Conservation (phyloP, 2,329 filamentous ascomycete species). For the Chaetomiaceae sp. region DNA sequence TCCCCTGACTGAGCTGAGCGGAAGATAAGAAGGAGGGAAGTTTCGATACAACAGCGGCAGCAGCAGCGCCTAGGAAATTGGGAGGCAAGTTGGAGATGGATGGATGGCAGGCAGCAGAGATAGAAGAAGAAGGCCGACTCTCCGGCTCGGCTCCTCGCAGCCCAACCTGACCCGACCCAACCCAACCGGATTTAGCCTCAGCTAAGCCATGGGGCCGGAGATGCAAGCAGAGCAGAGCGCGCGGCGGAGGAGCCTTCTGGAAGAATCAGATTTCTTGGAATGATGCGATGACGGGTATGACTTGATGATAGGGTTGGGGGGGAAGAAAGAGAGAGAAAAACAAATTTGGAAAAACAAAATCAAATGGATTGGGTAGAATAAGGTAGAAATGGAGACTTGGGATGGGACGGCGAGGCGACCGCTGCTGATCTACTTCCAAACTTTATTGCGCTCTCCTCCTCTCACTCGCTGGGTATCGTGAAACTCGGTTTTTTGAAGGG, state of each 20-base stretch:
- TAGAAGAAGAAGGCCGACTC: neutral
- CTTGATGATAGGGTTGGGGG: neutral
- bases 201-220: too few species aligned
- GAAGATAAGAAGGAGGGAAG: neutral
- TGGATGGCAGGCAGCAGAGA: neutral
- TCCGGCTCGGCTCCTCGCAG: neutral
- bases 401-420: slow-evolving; percentile 2
- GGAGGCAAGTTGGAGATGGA: neutral
- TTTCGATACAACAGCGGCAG: slow-evolving; percentile 5
- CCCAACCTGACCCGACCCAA: neutral
- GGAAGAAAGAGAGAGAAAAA: neutral
- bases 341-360: neutral
- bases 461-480: too few species aligned
- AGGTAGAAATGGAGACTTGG: neutral
- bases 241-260: too few species aligned
- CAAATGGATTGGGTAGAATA: neutral
- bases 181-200: too few species aligned
- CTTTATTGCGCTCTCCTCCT: neutral
- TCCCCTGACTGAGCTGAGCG: neutral
- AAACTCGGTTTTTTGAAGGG: too few species aligned
- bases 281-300: slow-evolving; percentile 18
- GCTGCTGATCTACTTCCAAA: slow-evolving; percentile 13
- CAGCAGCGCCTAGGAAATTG: slow-evolving; percentile 5
- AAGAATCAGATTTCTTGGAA: neutral
- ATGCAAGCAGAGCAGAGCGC: too few species aligned